phyloP scores from a whole-genome alignment of 805 yeast species.

The Debaryomyces hansenii region DNA sequence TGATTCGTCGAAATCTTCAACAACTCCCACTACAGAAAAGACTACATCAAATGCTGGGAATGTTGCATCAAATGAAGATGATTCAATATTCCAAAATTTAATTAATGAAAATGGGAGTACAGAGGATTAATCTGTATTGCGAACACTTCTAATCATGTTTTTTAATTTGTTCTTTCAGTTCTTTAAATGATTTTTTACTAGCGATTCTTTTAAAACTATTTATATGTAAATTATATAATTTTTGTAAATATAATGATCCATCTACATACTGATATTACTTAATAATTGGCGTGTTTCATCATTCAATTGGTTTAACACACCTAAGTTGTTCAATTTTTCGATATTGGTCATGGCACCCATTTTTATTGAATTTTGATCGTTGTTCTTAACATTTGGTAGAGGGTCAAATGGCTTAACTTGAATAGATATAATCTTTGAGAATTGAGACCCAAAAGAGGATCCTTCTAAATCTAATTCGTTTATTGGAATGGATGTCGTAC shows the following conservation, averaged over 20 bases:
- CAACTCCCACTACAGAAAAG: neutral
- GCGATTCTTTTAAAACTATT: neutral
- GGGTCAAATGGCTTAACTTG: conserved; percentile 71
- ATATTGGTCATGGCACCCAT: conserved; percentile 24
- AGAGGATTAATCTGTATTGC: neutral
- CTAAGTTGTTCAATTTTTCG: conserved; percentile 23
- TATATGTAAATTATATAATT: conserved; percentile 1
- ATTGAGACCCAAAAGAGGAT: conserved; percentile 80
- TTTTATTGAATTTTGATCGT: conserved; percentile 30
- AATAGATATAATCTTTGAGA: conserved; percentile 69
- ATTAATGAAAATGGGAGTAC: conserved; percentile 9
- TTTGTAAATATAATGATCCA: neutral
- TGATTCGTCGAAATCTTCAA: neutral
- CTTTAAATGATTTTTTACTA: neutral
- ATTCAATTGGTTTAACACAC: conserved; percentile 27
- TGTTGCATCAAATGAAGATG: conserved; percentile 9
- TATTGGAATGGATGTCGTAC: conserved; percentile 28
- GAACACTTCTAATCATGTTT: neutral
- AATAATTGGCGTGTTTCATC: conserved; percentile 14
- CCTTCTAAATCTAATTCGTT: conserved; percentile 61
- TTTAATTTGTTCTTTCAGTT: neutral
- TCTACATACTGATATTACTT: neutral
- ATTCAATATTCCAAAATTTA: conserved; percentile 17
- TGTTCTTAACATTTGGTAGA: conserved; percentile 46
- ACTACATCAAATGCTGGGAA: neutral